Base-by-base conservation (phyloP, 305 asterid species). In the Andrographis paniculata region DNA sequence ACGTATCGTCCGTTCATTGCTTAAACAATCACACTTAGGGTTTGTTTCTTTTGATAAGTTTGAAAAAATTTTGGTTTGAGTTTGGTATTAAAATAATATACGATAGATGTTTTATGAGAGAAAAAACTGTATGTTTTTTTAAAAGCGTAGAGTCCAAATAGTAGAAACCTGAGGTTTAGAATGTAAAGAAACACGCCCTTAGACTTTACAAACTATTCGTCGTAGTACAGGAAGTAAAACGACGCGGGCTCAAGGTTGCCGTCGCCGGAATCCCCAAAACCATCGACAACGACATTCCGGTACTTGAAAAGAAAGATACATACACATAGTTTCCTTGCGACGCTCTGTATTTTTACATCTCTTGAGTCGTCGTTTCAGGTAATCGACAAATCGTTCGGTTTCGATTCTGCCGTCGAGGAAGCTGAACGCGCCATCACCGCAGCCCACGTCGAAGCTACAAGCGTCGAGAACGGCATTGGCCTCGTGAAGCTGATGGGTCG, bases 261-360 rank as follows among this genome's bases (percentile, higher is more conserved):
- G 85, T 87, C 42, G 94, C 71, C 15, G 97, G 97, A 37, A 75
- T 84, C 18, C 95, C 94, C 8, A n/a, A n/a, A n/a, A n/a, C n/a
- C n/a, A n/a, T n/a, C n/a, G n/a, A n/a, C n/a, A n/a, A 87, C 59
- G 97, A 87, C 69, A 87, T 84, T 59, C 94, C 86, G 65, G 95
- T 87, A 77, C 49, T 17, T 60, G 37, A 5, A 17, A 28, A n/a
- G n/a, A n/a, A n/a, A n/a, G n/a, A n/a, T n/a, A n/a, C n/a, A n/a
- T n/a, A n/a, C n/a, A n/a, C n/a, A n/a, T n/a, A n/a, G n/a, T n/a
- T n/a, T n/a, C n/a, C n/a, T n/a, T n/a, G n/a, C n/a, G n/a, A n/a
- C 30, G 30, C 4, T 24, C 30, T 3, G 8, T 3, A 9, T 13
- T 37, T 13, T 12, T 37, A 5, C 12, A 3, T n/a, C 17, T 1